These are phyloP conservation scores for Coemansia reversa DNA, from an alignment of 192 early-diverging fungal species.

Conservation along the genomic window DNA sequence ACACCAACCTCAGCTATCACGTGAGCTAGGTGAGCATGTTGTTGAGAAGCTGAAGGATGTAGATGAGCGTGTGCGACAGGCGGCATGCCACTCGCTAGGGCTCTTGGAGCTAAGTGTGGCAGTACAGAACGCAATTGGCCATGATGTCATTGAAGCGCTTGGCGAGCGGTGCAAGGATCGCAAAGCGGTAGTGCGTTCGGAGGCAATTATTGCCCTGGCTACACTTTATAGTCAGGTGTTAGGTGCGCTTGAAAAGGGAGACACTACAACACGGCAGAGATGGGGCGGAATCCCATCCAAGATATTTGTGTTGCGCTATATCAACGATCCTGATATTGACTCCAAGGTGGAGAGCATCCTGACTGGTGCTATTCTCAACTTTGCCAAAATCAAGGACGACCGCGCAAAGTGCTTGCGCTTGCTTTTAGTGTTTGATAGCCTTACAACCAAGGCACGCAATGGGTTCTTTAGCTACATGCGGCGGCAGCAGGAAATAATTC, in stretches of 20 bases:
- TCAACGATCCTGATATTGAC: conserved; percentile 79
- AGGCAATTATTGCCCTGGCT: conserved; percentile 73
- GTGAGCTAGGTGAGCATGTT: conserved; percentile 68
- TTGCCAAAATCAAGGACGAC: conserved; percentile 48
- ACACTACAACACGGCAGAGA: conserved; percentile 57
- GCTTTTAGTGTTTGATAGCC: conserved; percentile 61
- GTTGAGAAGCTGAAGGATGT: conserved; percentile 78
- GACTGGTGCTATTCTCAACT: conserved; percentile 44
- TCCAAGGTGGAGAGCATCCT: conserved; percentile 51
- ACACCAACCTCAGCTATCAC: conserved; percentile 67
- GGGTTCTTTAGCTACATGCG: conserved; percentile 77
- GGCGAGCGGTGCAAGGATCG: conserved; percentile 88
- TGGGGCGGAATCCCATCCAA: conserved; percentile 82
- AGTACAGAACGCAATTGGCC: conserved; percentile 57
- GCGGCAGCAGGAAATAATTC: conserved; percentile 66
- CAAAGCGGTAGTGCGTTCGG: conserved; percentile 70
- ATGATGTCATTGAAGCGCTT: conserved; percentile 59
- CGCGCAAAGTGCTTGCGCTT: conserved; percentile 58
- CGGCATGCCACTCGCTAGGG: conserved; percentile 67
- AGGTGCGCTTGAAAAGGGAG: conserved; percentile 67
- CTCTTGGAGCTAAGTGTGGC: conserved; percentile 64
- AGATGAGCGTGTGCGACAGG: conserved; percentile 87
- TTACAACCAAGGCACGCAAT: conserved; percentile 67
- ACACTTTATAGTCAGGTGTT: conserved; percentile 73
- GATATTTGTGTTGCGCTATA: conserved; percentile 81